These are phyloP conservation scores for Hanseniaspora sp. DNA, from an alignment of 1,139 yeast genomes.

Conservation along the genomic window DNA sequence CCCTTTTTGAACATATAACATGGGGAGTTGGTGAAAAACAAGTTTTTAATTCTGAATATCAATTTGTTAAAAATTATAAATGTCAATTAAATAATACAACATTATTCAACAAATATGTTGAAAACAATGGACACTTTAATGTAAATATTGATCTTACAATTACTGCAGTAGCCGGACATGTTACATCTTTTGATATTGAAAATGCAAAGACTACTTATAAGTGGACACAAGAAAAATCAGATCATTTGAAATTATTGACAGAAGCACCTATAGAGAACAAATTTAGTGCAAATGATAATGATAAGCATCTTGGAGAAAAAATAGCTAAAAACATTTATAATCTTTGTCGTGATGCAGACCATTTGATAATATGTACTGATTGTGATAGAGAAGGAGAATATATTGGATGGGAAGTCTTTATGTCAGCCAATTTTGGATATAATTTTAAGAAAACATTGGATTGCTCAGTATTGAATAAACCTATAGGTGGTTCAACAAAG, in stretches of 20 bases:
- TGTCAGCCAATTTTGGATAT: constrained; percentile 40
- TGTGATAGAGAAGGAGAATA: constrained; percentile 97
- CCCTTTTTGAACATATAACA: constrained; percentile 54
- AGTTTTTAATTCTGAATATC: constrained; percentile 42
- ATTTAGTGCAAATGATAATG: constrained; percentile 25
- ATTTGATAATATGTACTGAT: constrained; percentile 93
- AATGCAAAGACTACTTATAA: constrained; percentile 27
- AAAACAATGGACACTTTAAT: constrained; percentile 34
- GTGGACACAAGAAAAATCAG: constrained; percentile 47
- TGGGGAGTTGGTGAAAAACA: constrained; percentile 55
- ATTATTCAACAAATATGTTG: constrained; percentile 33
- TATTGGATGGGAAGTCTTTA: constrained; percentile 75
- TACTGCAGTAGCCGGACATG: constrained; percentile 87
- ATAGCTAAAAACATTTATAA: constrained; percentile 59
- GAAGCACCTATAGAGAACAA: constrained; percentile 50
- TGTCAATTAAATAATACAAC: constrained; percentile 40
- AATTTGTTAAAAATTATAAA: constrained; percentile 71
- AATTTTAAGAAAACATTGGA: constrained; percentile 5
- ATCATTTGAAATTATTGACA: constrained; percentile 50
- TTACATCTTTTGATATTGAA: constrained; percentile 57
- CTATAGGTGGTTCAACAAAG: constrained; percentile 16
- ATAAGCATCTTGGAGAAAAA: constrained; percentile 31
- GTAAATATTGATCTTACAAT: constrained; percentile 68
- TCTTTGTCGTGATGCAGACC: constrained; percentile 52
- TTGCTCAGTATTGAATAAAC: constrained; percentile 19